Evolutionary conservation across 2,329 filamentous ascomycete genomes (phyloP).

Genomic region (Huntiella abstrusa): DNA sequence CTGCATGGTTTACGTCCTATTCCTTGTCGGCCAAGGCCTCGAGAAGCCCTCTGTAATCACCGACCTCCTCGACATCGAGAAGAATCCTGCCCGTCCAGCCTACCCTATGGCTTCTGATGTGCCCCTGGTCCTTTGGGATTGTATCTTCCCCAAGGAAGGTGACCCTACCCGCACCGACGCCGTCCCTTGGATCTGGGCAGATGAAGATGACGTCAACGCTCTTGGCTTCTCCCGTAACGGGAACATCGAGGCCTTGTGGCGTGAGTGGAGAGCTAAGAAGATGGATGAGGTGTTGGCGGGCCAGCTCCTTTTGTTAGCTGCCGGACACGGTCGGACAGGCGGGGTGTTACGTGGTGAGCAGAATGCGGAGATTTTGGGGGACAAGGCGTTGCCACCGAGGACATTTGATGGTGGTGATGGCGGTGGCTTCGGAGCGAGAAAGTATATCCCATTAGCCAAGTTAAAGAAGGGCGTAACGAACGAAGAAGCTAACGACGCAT

Average conservation of each 20-base stretch:
- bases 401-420: constrained; percentile 38
- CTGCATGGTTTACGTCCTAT: constrained; percentile 83
- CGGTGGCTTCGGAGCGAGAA: constrained; percentile 21
- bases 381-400: constrained; percentile 4
- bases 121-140: constrained; percentile 90
- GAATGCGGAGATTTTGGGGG: constrained; percentile 4
- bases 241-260: constrained; percentile 62
- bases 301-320: constrained; percentile 47
- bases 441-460: constrained; percentile 36
- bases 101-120: constrained; percentile 85
- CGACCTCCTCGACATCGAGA: constrained; percentile 52
- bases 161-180: constrained; percentile 30
- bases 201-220: constrained; percentile 43
- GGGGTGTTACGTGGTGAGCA: constrained; percentile 1
- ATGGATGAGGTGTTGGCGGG: constrained; percentile 76
- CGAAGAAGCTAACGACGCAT: constrained; percentile 39
- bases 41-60: constrained; percentile 57
- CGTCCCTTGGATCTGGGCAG: constrained; percentile 54
- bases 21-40: constrained; percentile 75
- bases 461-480: constrained; percentile 29
- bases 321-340: constrained; percentile 19
- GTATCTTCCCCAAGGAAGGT: constrained; percentile 44
- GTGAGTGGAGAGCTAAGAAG: constrained; percentile 63
- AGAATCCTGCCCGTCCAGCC: constrained; percentile 56
- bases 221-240: constrained; percentile 46